phyloP scores from a whole-genome alignment of 2,329 filamentous ascomycete species.

The Nannizziopsis arthrosporioides region DNA sequence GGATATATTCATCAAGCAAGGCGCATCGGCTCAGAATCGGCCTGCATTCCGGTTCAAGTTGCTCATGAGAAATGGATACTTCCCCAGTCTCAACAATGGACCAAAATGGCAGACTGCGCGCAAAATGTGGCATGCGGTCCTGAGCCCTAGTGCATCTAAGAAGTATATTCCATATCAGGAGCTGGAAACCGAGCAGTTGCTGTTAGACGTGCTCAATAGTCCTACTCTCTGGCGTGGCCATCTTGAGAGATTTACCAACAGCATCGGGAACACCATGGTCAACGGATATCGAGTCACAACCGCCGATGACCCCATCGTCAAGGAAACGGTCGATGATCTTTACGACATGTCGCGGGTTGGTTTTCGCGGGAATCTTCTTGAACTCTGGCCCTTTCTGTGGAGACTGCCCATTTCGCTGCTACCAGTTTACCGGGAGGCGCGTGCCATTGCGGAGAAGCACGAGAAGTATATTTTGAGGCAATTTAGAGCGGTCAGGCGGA shows the following conservation, averaged over 20 bases:
- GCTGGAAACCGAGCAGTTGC: constrained; percentile 4
- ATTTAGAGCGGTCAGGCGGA: not conserved
- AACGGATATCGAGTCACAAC: constrained; percentile 8
- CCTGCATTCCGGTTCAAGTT: not conserved
- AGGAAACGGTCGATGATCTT: constrained; percentile 5
- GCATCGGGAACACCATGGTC: constrained; percentile 2
- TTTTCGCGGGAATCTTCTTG: constrained; percentile 15
- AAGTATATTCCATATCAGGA: constrained; percentile 5
- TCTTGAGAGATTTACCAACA: constrained; percentile 4
- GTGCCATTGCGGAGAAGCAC: constrained; percentile 12
- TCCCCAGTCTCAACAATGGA: constrained; percentile 3
- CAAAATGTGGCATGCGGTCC: constrained; percentile 3
- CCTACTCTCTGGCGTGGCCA: not conserved
- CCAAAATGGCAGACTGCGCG: constrained; percentile 3
- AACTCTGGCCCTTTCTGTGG: constrained; percentile 12
- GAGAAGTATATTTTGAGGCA: constrained; percentile 7
- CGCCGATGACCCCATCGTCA: not conserved
- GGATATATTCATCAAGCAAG: constrained; percentile 41
- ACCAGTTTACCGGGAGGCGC: constrained; percentile 13
- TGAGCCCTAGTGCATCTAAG: not conserved
- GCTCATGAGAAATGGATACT: constrained; percentile 5
- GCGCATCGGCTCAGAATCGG: constrained; percentile 36
- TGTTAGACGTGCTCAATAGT: not conserved
- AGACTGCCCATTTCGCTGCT: constrained; percentile 5
- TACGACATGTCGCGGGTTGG: constrained; percentile 8